Percentiles rank a stretch among this genome's conserved stretches.
Conservation (phyloP, 2,329 filamentous ascomycete genomes). For the Aspergillus carbonarius region DNA sequence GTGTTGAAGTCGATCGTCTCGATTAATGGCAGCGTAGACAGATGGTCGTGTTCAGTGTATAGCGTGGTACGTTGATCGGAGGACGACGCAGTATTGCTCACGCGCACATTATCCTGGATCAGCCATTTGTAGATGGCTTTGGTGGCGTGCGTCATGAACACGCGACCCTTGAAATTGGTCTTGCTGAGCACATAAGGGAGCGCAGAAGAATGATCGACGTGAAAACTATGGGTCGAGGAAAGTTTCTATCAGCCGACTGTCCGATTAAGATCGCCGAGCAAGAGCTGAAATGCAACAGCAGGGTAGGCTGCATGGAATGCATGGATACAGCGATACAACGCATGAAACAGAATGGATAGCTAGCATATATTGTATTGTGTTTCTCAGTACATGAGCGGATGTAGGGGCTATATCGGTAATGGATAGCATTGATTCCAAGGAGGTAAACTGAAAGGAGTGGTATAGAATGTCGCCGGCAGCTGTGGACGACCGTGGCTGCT, state of each 20-base stretch:
- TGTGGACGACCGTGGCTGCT: not conserved
- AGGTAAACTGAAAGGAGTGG: not conserved
- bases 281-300: not conserved
- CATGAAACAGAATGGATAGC: slow-evolving; percentile 21
- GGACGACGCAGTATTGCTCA: slow-evolving; percentile 67
- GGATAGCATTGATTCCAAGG: not conserved
- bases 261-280: not conserved
- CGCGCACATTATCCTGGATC: slow-evolving; percentile 93
- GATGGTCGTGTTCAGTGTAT: slow-evolving; percentile 93
- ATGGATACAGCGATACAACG: slow-evolving; percentile 19
- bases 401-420: not conserved
- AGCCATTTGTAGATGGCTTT: slow-evolving; percentile 99
- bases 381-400: slow-evolving; percentile 36
- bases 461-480: not conserved
- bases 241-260: slow-evolving; percentile 29
- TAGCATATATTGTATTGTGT: slow-evolving; percentile 33
- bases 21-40: slow-evolving; percentile 89
- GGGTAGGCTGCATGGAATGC: slow-evolving; percentile 14
- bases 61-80: slow-evolving; percentile 66
- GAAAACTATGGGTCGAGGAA: slow-evolving; percentile 71
- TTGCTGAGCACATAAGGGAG: slow-evolving; percentile 95
- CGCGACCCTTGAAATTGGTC: slow-evolving; percentile 93
- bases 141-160: slow-evolving; percentile 99
- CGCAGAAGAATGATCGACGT: slow-evolving; percentile 98
- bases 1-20: slow-evolving; percentile 98